phyloP scores from a whole-genome alignment of 2,329 filamentous ascomycete genomes.

The Dactylonectria estremocensis region DNA sequence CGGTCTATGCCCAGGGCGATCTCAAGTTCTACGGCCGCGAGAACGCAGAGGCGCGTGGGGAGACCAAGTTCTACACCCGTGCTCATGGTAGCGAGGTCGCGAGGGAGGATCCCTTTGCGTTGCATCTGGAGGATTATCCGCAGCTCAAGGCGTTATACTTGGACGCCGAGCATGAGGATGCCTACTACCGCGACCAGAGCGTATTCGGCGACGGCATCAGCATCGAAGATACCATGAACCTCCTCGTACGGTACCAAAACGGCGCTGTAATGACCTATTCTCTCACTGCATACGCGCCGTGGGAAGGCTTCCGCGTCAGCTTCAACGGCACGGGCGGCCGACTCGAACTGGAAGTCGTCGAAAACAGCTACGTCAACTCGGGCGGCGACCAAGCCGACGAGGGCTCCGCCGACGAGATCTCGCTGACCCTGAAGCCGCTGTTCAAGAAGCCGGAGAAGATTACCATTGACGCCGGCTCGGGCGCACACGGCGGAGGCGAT shows the following conservation, averaged over 20 bases:
- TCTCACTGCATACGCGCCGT: constrained; percentile 73
- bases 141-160: constrained; percentile 73
- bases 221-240: constrained; percentile 76
- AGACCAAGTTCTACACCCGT: constrained; percentile 65
- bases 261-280: constrained; percentile 73
- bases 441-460: constrained; percentile 72
- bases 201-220: constrained; percentile 75
- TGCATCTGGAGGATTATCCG: constrained; percentile 67
- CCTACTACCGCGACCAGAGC: constrained; percentile 73
- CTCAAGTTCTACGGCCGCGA: constrained; percentile 74
- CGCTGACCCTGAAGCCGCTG: constrained; percentile 61
- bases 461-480: constrained; percentile 65
- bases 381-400: constrained; percentile 71
- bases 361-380: constrained; percentile 74
- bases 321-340: constrained; percentile 73
- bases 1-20: constrained; percentile 72
- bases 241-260: constrained; percentile 70
- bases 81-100: constrained; percentile 66
- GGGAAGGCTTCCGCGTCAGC: constrained; percentile 72
- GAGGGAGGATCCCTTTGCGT: constrained; percentile 70
- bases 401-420: constrained; percentile 67
- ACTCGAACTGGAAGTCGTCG: constrained; percentile 74
- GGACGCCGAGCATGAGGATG: constrained; percentile 75
- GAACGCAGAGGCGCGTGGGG: constrained; percentile 71
- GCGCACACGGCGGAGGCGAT: constrained; percentile 74